Evolutionary conservation across 176 grass and related monocot species (phyloP), one percentile per base, ranked within the genome.

Genomic region (Carex pumila): DNA sequence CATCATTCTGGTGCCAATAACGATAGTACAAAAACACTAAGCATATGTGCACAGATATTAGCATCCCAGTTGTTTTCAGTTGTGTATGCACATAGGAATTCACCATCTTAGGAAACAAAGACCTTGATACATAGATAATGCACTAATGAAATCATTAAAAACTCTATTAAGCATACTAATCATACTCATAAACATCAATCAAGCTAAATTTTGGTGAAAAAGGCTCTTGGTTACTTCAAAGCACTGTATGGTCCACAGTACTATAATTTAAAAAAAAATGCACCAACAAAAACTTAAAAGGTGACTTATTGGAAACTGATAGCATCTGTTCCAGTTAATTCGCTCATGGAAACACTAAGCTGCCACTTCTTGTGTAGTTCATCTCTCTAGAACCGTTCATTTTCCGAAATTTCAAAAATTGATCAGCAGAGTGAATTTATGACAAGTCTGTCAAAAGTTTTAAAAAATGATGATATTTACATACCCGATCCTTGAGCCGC

Each of bases 401-500:
- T 34, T 49, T 30, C 49, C 25, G 36, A 80, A 55, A 10, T 58
- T 15, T 4, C 10, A 60, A 79, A 75, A 55, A 78, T 73, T 13
- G 19, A 58, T 39, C 54, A 21, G 25, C 67, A 19, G 47, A 84
- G 62, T 55, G 4, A 43, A 62, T 61, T 36, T 21, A 29, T 22
- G 43, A 66, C 7, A 69, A 68, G 15, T 29, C 12, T 39, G 29
- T 66, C 32, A 32, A 9, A 79, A 65, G 12, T 63, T 10, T 10
- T 13, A 36, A 7, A 67, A 17, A 17, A 15, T 6, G 36, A 3
- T 70, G 67, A n/a, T 36, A 41, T 50, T 43, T 18, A 86, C 80
- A 73, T 94, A 99, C 97, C 93, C 93, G 71, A 75, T 99, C 97
- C 81, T 96, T 99, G 12, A 87, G 91, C 1, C 97, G 87, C 97